A percentile compares a stretch with the other conserved stretches of the same genome.
Conservation (phyloP, 208 protist genomes). For the Trypanosoma caninum region DNA sequence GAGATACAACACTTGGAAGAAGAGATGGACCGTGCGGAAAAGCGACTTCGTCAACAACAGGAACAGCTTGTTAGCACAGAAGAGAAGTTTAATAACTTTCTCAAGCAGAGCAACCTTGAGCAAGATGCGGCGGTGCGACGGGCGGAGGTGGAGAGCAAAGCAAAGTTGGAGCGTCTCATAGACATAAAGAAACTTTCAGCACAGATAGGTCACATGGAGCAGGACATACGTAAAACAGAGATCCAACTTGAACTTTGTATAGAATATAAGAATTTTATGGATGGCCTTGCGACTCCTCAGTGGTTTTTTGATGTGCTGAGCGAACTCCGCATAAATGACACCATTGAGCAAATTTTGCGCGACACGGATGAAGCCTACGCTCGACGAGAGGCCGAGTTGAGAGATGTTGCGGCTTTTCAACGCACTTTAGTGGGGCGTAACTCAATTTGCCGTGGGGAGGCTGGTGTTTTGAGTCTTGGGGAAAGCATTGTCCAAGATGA, state of each 20-base stretch:
- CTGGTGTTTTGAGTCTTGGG: neutral
- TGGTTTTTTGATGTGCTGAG: constrained; percentile 83
- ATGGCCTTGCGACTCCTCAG: constrained; percentile 81
- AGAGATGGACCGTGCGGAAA: constrained; percentile 87
- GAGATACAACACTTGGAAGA: constrained; percentile 95
- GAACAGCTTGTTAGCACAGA: constrained; percentile 91
- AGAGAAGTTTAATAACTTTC: constrained; percentile 93
- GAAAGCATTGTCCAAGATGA: neutral
- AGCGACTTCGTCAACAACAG: constrained; percentile 89
- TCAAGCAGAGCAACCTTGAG: constrained; percentile 95
- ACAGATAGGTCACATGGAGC: constrained; percentile 80
- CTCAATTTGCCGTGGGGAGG: too few species aligned
- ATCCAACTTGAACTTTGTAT: constrained; percentile 90
- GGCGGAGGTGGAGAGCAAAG: constrained; percentile 89
- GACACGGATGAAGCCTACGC: constrained; percentile 52
- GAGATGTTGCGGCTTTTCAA: constrained; percentile 10
- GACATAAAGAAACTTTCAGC: constrained; percentile 96
- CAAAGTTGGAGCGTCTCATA: constrained; percentile 89
- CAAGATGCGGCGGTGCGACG: constrained; percentile 93
- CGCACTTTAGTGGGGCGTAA: too few species aligned
- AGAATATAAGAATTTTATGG: constrained; percentile 92
- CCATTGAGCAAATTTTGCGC: constrained; percentile 47
- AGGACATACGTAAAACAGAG: constrained; percentile 90
- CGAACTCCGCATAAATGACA: constrained; percentile 61
- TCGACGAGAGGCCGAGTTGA: constrained; percentile 25